Evolutionary conservation across 2,329 filamentous ascomycete genomes (phyloP).

Genomic region (Alternaria sp.): DNA sequence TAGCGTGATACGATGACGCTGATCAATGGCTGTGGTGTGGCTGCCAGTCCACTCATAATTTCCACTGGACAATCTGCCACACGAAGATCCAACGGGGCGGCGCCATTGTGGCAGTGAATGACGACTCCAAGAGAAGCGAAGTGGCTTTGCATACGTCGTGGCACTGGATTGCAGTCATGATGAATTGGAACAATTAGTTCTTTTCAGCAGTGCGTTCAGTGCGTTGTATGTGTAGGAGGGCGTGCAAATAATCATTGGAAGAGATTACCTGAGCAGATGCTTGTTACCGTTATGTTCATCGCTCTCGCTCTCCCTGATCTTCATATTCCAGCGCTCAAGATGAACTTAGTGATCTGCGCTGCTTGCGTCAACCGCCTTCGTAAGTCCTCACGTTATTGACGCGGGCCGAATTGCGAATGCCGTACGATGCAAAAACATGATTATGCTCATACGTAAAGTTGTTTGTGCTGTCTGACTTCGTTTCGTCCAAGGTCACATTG

Average conservation of each 20-base stretch:
- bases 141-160: background rate
- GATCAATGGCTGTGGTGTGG: slow-evolving; percentile 11
- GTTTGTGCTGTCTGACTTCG: background rate
- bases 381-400: background rate
- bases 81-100: background rate
- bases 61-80: slow-evolving; percentile 1
- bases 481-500: background rate
- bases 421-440: background rate
- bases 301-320: background rate
- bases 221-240: background rate
- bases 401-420: background rate
- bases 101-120: slow-evolving; percentile 6
- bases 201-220: background rate
- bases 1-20: slow-evolving; percentile 5
- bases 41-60: slow-evolving; percentile 14
- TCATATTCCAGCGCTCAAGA: background rate
- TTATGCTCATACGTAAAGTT: background rate
- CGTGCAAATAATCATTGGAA: background rate
- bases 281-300: background rate
- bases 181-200: background rate
- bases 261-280: background rate
- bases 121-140: background rate
- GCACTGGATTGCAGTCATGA: background rate
- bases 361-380: slow-evolving; percentile 5
- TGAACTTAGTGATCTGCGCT: background rate